phyloP scores from a whole-genome alignment of 768 basidiomycete genomes.

The Pisolithus marmoratus region DNA sequence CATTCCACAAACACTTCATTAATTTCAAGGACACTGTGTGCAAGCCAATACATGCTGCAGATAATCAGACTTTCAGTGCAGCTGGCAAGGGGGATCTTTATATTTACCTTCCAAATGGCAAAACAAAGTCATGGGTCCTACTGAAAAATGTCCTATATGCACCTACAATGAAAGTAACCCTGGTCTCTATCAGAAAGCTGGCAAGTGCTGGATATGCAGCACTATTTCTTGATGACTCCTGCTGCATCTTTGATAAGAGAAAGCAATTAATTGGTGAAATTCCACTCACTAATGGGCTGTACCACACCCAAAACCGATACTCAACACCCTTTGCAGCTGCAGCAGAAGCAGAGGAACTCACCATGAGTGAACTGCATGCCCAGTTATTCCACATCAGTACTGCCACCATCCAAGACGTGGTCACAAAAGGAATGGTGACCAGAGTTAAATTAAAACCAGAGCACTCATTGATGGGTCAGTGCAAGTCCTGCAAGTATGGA shows the following conservation, averaged over 20 bases:
- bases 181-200: slow-evolving; percentile 4
- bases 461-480: background rate
- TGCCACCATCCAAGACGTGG: background rate
- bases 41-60: too few species aligned
- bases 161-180: slow-evolving; percentile 1
- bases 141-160: background rate
- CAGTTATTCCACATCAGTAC: background rate
- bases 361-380: background rate
- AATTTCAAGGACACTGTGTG: too few species aligned
- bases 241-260: slow-evolving; percentile 1
- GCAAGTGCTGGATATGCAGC: background rate
- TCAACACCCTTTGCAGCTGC: background rate
- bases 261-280: background rate
- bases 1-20: too few species aligned
- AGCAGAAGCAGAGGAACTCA: background rate
- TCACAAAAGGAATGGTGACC: background rate
- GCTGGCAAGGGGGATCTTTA: too few species aligned
- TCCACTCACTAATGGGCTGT: slow-evolving; percentile 1
- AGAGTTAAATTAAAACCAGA: background rate
- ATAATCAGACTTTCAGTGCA: too few species aligned
- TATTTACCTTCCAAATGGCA: slow-evolving; percentile 1
- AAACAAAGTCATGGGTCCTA: background rate
- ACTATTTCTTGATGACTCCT: background rate
- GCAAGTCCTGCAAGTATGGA: slow-evolving; percentile 5
- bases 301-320: background rate